Conservation (phyloP, 805 yeast species). For the Candida ipomoeae region DNA sequence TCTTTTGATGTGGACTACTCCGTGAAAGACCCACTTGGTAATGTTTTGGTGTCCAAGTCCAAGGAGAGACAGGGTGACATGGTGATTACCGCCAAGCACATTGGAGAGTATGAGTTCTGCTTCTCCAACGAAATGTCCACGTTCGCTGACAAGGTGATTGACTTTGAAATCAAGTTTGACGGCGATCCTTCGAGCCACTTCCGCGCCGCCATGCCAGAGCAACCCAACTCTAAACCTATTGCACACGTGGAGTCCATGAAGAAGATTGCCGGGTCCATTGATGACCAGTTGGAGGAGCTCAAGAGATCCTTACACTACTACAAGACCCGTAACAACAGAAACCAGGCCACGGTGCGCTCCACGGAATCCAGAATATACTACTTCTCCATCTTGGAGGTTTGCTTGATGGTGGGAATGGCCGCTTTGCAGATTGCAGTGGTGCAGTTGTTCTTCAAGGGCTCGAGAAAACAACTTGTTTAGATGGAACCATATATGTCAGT, state of each 20-base stretch:
- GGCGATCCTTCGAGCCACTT: constrained; percentile 39
- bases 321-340: constrained; percentile 85
- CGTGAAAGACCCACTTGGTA: constrained; percentile 55
- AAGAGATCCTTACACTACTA: constrained; percentile 69
- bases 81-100: constrained; percentile 56
- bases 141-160: constrained; percentile 76
- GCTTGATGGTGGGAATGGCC: constrained; percentile 73
- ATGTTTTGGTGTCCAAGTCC: constrained; percentile 47
- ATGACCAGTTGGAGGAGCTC: constrained; percentile 53
- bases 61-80: constrained; percentile 79
- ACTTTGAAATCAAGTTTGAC: constrained; percentile 66
- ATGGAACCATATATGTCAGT: not conserved
- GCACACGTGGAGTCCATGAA: constrained; percentile 53
- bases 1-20: constrained; percentile 74
- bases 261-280: constrained; percentile 54
- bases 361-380: constrained; percentile 77
- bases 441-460: constrained; percentile 66
- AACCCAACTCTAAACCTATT: constrained; percentile 44
- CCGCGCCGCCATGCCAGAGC: constrained; percentile 59
- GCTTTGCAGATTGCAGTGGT: constrained; percentile 63
- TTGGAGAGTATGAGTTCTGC: constrained; percentile 87
- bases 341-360: constrained; percentile 80
- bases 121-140: constrained; percentile 79
- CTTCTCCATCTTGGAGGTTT: constrained; percentile 67
- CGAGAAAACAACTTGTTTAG: constrained; percentile 62